These are phyloP conservation scores for Uncinocarpus reesii DNA, from an alignment of 2,329 filamentous ascomycete species.

Conservation along the genomic window DNA sequence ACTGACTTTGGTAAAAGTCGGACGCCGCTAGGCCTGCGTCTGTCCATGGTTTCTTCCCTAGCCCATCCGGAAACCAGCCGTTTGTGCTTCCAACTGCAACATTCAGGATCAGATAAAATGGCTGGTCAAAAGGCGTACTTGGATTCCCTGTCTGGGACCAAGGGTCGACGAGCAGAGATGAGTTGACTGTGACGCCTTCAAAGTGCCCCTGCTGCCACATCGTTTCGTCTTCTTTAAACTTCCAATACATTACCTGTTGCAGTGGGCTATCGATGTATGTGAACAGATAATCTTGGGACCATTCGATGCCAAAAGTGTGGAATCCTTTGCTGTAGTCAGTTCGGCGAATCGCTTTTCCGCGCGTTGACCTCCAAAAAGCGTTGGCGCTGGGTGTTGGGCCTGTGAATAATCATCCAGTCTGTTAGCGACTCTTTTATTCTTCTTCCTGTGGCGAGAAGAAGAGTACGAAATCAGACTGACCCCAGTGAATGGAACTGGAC, in stretches of 20 bases:
- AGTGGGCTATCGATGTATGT: constrained; percentile 43
- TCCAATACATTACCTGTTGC: constrained; percentile 23
- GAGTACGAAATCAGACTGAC: background rate
- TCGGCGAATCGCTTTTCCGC: constrained; percentile 22
- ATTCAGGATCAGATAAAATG: constrained; percentile 44
- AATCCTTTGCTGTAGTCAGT: constrained; percentile 27
- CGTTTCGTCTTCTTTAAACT: constrained; percentile 23
- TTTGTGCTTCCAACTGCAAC: constrained; percentile 43
- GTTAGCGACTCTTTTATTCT: background rate
- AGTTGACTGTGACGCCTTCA: constrained; percentile 33
- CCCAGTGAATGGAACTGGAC: constrained; percentile 24
- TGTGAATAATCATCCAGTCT: background rate
- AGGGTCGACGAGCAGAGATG: constrained; percentile 36
- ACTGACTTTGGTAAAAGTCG: constrained; percentile 36
- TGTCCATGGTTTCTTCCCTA: constrained; percentile 41
- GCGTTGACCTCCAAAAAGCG: constrained; percentile 22
- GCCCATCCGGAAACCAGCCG: constrained; percentile 41
- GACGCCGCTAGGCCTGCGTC: constrained; percentile 29
- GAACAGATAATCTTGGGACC: constrained; percentile 45
- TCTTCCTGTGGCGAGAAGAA: background rate
- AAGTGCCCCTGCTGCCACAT: constrained; percentile 36
- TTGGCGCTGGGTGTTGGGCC: constrained; percentile 13
- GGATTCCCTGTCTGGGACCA: constrained; percentile 35
- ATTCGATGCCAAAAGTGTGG: constrained; percentile 47
- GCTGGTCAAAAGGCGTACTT: constrained; percentile 45